Percentiles rank a stretch among this genome's conserved stretches.
Evolutionary conservation across 768 basidiomycete genomes (phyloP).

Genomic region (Lentinula lateritia): DNA sequence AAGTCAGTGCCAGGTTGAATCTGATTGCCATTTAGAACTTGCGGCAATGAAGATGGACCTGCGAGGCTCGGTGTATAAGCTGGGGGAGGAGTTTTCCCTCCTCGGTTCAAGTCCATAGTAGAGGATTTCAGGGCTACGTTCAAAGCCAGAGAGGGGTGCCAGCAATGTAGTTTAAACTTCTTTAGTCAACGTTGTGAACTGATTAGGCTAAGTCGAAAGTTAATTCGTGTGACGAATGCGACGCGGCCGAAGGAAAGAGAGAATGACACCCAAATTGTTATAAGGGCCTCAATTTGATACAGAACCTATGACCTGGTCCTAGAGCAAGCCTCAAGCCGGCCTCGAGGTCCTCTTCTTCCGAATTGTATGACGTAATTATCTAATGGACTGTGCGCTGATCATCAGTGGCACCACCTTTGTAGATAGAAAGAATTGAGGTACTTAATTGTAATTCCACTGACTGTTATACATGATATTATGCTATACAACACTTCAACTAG

Average conservation of each 20-base stretch:
- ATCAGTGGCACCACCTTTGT: too few relatives aligned
- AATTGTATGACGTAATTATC: background rate
- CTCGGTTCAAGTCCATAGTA: background rate
- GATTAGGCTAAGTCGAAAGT: background rate
- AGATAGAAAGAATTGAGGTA: too few relatives aligned
- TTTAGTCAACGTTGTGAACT: background rate
- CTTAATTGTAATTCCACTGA: too few relatives aligned
- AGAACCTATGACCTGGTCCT: background rate
- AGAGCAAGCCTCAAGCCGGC: background rate
- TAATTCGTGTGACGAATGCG: background rate
- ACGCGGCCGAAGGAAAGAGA: background rate
- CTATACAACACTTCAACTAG: background rate
- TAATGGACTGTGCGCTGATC: too few relatives aligned
- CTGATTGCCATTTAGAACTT: background rate
- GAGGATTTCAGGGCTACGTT: background rate
- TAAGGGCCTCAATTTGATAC: too few relatives aligned
- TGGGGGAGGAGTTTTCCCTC: slow-evolving; percentile 1
- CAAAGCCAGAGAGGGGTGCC: background rate
- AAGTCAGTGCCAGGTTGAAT: background rate
- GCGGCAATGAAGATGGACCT: background rate
- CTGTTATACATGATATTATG: background rate
- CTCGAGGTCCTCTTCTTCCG: background rate
- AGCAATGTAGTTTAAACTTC: background rate
- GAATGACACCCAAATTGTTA: background rate
- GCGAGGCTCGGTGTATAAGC: background rate